phyloP scores from a whole-genome alignment of 2,329 filamentous ascomycete species.

The Acrocalymma vagum region DNA sequence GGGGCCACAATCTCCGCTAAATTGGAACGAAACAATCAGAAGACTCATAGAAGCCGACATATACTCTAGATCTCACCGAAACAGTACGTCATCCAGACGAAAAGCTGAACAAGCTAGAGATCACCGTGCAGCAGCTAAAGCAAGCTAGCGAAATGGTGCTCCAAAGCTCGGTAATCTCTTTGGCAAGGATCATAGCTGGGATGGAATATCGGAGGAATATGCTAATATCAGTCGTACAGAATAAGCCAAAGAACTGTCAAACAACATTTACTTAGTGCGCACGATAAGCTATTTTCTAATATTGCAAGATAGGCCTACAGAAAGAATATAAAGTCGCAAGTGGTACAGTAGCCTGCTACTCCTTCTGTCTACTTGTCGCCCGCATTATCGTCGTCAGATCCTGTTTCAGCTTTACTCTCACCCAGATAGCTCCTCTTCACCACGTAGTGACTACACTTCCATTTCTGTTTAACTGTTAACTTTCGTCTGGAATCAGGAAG shows the following conservation, averaged over 20 bases:
- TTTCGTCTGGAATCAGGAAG: background rate
- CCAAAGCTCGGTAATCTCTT: constrained; percentile 7
- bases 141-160: no score
- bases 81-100: no score
- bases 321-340: background rate
- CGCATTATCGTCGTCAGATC: no score
- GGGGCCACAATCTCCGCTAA: no score
- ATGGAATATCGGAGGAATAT: background rate
- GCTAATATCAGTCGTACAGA: background rate
- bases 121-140: no score
- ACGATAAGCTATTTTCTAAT: constrained; percentile 3
- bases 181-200: constrained; percentile 2
- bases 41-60: no score
- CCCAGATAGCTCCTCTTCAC: constrained; percentile 13
- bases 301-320: constrained; percentile 6
- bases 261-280: background rate
- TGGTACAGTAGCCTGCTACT: no score
- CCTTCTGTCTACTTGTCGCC: no score
- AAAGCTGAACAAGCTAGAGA: no score
- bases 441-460: constrained; percentile 22
- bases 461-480: constrained; percentile 20
- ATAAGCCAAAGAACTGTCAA: constrained; percentile 5
- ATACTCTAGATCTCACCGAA: no score
- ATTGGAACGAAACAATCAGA: no score
- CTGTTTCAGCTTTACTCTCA: constrained; percentile 1